Evolutionary conservation across 1,284 basidiomycete genomes (phyloP).

Genomic region (Grifola frondosa): DNA sequence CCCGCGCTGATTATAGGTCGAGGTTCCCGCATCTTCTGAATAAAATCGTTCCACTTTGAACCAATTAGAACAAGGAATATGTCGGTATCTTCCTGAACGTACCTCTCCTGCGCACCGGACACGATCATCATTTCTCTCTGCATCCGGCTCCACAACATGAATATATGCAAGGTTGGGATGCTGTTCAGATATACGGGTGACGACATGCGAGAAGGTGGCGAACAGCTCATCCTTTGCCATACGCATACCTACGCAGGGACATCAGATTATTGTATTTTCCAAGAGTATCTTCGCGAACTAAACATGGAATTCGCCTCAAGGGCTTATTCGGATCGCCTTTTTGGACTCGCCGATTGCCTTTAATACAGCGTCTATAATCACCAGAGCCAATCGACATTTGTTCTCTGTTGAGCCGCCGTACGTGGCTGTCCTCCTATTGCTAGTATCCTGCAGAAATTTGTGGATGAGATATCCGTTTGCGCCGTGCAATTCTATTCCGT

Average conservation of each 20-base stretch:
- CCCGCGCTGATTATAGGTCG: slow-evolving; percentile 35
- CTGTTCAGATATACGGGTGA: slow-evolving; percentile 24
- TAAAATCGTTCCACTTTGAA: slow-evolving; percentile 25
- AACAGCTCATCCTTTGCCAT: slow-evolving; percentile 42
- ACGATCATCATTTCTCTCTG: slow-evolving; percentile 7
- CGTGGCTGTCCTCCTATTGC: slow-evolving; percentile 54
- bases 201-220: slow-evolving; percentile 33
- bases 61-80: neutral
- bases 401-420: slow-evolving; percentile 61
- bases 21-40: slow-evolving; percentile 29
- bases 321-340: slow-evolving; percentile 53
- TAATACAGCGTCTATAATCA: slow-evolving; percentile 46
- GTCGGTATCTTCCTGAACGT: neutral
- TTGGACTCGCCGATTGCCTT: slow-evolving; percentile 39
- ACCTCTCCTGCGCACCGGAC: too few relatives aligned
- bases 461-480: slow-evolving; percentile 39
- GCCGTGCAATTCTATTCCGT: slow-evolving; percentile 33
- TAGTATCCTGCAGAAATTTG: slow-evolving; percentile 36
- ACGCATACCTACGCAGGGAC: too few relatives aligned
- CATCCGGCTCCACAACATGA: slow-evolving; percentile 41
- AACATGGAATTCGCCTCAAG: slow-evolving; percentile 46
- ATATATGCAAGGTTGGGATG: slow-evolving; percentile 48
- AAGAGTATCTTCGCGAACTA: neutral
- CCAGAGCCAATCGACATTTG: slow-evolving; percentile 48
- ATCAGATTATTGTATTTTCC: too few relatives aligned